These are phyloP conservation scores for Sphagnum contortum DNA, from an alignment of 225 moss, liverwort and hornwort genomes.

Conservation along the genomic window DNA sequence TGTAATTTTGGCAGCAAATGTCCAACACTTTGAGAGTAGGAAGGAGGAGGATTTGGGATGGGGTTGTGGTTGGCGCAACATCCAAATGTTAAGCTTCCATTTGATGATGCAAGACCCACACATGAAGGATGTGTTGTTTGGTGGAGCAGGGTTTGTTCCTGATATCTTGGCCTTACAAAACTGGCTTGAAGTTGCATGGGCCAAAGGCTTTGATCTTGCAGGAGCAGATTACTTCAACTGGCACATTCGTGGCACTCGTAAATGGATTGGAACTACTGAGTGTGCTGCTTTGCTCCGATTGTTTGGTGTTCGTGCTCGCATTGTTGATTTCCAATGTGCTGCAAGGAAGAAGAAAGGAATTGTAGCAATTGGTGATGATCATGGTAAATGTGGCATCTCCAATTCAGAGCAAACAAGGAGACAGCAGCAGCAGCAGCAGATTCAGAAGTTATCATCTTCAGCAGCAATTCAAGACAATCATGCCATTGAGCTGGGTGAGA, in stretches of 20 bases:
- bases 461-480: slow-evolving; percentile 18
- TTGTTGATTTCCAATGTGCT: slow-evolving; percentile 49
- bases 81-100: slow-evolving; percentile 64
- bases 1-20: slow-evolving; percentile 44
- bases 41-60: slow-evolving; percentile 64
- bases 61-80: slow-evolving; percentile 89
- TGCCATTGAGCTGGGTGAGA: slow-evolving; percentile 40
- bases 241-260: slow-evolving; percentile 49
- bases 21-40: slow-evolving; percentile 70
- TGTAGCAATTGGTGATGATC: background rate
- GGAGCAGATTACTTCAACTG: slow-evolving; percentile 69
- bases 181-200: slow-evolving; percentile 78
- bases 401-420: slow-evolving; percentile 30
- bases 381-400: background rate
- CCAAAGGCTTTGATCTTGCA: slow-evolving; percentile 52
- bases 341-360: slow-evolving; percentile 11
- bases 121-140: slow-evolving; percentile 45
- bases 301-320: slow-evolving; percentile 69
- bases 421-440: too few relatives aligned
- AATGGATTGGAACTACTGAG: slow-evolving; percentile 88
- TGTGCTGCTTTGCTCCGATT: slow-evolving; percentile 72
- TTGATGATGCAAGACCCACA: slow-evolving; percentile 33
- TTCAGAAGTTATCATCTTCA: slow-evolving; percentile 17
- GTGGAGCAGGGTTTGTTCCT: slow-evolving; percentile 65
- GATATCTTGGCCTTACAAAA: slow-evolving; percentile 60